Evolutionary conservation across 805 yeast genomes (phyloP).

Genomic region (Kuraishia piskuri): DNA sequence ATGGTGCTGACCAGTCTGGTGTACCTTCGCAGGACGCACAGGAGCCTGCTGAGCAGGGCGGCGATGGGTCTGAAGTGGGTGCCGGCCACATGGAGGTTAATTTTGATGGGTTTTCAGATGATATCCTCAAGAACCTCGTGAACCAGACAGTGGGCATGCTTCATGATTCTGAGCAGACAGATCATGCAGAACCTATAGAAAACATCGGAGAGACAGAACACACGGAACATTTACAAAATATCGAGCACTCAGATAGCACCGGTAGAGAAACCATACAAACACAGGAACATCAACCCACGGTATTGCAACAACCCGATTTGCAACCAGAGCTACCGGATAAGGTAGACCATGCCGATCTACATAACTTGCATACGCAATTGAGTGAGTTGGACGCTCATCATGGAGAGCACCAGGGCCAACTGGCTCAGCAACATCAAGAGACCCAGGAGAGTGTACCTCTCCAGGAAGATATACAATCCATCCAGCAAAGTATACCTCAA

Average conservation of each 20-base stretch:
- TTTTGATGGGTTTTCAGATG: conserved; percentile 1
- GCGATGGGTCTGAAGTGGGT: too few species aligned
- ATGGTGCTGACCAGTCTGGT: too few species aligned
- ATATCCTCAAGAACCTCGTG: conserved; percentile 2
- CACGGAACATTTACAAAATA: not conserved
- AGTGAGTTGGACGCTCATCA: not conserved
- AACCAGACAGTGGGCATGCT: not conserved
- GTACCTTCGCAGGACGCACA: too few species aligned
- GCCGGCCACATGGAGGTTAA: not conserved
- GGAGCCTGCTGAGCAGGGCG: not conserved
- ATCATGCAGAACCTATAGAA: not conserved
- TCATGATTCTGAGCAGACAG: not conserved
- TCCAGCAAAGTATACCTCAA: too few species aligned
- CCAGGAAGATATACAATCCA: too few species aligned
- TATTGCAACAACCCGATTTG: not conserved
- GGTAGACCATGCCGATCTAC: too few species aligned
- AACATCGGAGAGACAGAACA: not conserved
- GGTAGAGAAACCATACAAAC: too few species aligned
- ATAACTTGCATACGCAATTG: not conserved
- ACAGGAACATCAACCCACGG: not conserved
- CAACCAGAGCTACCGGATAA: too few species aligned
- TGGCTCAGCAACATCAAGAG: not conserved
- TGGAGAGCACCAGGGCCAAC: not conserved
- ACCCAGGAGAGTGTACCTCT: too few species aligned
- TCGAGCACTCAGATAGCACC: not conserved